Base-by-base conservation (phyloP, 2,329 filamentous ascomycete species). In the Xylaria sp. region DNA sequence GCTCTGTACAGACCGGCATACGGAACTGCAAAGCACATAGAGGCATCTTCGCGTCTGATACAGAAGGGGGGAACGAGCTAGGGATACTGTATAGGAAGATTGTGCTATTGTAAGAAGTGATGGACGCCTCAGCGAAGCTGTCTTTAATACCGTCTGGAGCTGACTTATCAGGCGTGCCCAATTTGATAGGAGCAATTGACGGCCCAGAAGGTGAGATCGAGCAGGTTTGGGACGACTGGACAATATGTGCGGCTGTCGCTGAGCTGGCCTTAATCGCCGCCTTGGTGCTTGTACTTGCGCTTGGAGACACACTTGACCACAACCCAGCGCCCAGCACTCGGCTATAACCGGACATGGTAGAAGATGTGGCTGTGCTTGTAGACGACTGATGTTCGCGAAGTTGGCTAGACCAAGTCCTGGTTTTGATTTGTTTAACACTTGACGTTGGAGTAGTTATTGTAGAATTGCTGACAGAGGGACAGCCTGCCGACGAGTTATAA, bases 11-110 rank as follows among this genome's bases (percentile, higher is more conserved):
- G 54, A 72, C 69, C 1, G 78, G 77, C 70, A 79, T 74, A 60
- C 78, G 75, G 68, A 79, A 79, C 60, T 79, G 73, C 8, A 79
- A 73, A 10, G 76, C 77, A 55, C 78, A 79, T 12, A 74, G 59
- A 1, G 70, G 48, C 18, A 63, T 32, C 8, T 66, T 54, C 9
- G 57, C 48, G 53, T 66, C 60, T 1, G 58, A 10, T 23, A 63
- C 53, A 10, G 61, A 32, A 6, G 65, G 48, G 27, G 72, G 40
- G 32, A 77, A 76, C 8, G 70, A 69, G 12, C 59, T 53, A 40
- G 76, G 72, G 21, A 78, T 75, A 50, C 21, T 60, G 59, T 75
- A 78, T 51, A 75, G 60, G 65, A 78, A 73, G 18, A 75, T 54
- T 5, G 76, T 75, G 59, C 69, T 76, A 54, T 73, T 72, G 32